These are phyloP conservation scores for Dendrocalamus sinicus DNA, from an alignment of 176 grass and related monocot genomes.

Conservation along the genomic window DNA sequence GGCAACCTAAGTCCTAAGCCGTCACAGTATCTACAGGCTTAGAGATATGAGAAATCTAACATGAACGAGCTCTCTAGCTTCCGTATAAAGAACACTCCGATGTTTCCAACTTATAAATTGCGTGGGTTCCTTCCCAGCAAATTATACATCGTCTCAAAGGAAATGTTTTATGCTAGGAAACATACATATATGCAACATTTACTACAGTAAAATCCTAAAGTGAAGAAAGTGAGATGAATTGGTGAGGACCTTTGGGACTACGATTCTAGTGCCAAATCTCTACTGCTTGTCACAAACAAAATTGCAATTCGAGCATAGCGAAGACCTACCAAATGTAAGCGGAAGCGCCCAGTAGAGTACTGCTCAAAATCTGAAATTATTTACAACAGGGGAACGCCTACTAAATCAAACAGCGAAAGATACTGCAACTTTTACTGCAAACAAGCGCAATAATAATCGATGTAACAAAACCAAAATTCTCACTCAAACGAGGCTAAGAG, in stretches of 20 bases:
- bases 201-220: not conserved
- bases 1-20: not conserved
- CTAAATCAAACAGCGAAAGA: not conserved
- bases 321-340: constrained; percentile 9
- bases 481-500: not conserved
- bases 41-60: not conserved
- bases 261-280: not conserved
- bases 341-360: constrained; percentile 2
- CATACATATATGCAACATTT: not conserved
- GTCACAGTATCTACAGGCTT: not conserved
- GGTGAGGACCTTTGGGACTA: not conserved
- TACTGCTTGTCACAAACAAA: constrained; percentile 18
- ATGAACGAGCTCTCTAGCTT: not conserved
- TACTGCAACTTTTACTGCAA: not conserved
- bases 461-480: not conserved
- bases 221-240: not conserved
- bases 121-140: not conserved
- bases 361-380: not conserved
- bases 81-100: not conserved
- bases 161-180: not conserved
- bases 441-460: not conserved
- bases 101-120: not conserved
- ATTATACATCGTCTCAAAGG: not conserved
- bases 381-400: not conserved
- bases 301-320: not conserved